Conservation (phyloP, 257 asterid species). For the Fraxinus americana region DNA sequence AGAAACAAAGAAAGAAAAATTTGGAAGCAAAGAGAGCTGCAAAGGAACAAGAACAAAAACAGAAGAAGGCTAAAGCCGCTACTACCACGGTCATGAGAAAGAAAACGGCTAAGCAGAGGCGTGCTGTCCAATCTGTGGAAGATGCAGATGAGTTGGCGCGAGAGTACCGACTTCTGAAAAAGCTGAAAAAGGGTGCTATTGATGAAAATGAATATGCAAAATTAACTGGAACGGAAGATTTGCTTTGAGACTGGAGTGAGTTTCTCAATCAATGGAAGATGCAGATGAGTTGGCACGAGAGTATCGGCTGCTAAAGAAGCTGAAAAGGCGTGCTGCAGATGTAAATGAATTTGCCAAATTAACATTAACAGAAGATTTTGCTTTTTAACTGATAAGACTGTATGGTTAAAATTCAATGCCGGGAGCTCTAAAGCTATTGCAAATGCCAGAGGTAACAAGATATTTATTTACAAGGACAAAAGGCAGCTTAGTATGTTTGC, state of each 20-base stretch:
- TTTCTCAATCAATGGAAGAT: slow-evolving; percentile 28
- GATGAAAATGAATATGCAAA: slow-evolving; percentile 69
- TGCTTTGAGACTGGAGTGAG: slow-evolving; percentile 21
- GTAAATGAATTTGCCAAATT: slow-evolving; percentile 30
- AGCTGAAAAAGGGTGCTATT: slow-evolving; percentile 72
- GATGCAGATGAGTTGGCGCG: slow-evolving; percentile 79
- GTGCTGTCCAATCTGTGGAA: slow-evolving; percentile 77
- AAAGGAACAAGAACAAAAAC: slow-evolving; percentile 44
- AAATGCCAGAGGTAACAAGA: not conserved
- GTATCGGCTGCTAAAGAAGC: slow-evolving; percentile 74
- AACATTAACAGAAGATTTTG: slow-evolving; percentile 76
- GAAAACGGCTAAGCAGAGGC: slow-evolving; percentile 85
- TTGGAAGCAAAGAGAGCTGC: slow-evolving; percentile 59
- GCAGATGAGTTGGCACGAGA: slow-evolving; percentile 38
- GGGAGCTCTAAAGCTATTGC: not conserved
- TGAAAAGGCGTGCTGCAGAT: slow-evolving; percentile 50
- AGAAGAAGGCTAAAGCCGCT: slow-evolving; percentile 46
- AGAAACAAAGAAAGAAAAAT: slow-evolving; percentile 88
- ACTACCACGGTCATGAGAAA: slow-evolving; percentile 50
- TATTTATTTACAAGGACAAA: not conserved
- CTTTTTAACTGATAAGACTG: not conserved
- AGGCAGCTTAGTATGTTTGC: not conserved
- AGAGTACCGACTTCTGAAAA: slow-evolving; percentile 74
- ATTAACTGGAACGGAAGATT: slow-evolving; percentile 84
- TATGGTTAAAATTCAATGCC: not conserved